A percentile compares a stretch with the other conserved stretches of the same genome.
Conservation (phyloP, 1,284 basidiomycete species). For the Malassezia equina region DNA sequence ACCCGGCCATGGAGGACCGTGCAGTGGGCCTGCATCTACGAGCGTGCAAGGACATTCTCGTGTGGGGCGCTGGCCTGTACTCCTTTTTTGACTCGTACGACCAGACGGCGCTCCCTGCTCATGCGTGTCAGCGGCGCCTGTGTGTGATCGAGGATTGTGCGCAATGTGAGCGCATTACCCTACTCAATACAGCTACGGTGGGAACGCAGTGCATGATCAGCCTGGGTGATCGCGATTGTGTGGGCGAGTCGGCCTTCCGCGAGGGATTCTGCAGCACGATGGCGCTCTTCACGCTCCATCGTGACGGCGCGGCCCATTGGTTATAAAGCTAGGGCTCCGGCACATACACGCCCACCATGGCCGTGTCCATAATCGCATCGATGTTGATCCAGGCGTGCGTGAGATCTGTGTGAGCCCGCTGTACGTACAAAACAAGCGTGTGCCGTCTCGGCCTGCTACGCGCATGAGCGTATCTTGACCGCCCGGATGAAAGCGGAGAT, state of each 20-base stretch:
- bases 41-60: slow-evolving; percentile 18
- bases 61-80: slow-evolving; percentile 32
- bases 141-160: slow-evolving; percentile 21
- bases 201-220: slow-evolving; percentile 27
- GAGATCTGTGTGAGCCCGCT: slow-evolving; percentile 22
- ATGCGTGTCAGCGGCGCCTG: slow-evolving; percentile 29
- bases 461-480: slow-evolving; percentile 88
- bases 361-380: slow-evolving; percentile 84
- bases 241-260: slow-evolving; percentile 19
- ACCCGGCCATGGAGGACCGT: slow-evolving; percentile 22
- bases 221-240: slow-evolving; percentile 18
- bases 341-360: slow-evolving; percentile 77
- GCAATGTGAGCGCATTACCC: slow-evolving; percentile 14
- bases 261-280: slow-evolving; percentile 34
- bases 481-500: slow-evolving; percentile 83
- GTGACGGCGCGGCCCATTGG: not conserved
- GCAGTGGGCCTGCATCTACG: slow-evolving; percentile 30
- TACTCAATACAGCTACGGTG: slow-evolving; percentile 30
- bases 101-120: slow-evolving; percentile 19
- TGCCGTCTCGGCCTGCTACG: slow-evolving; percentile 88
- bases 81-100: slow-evolving; percentile 36
- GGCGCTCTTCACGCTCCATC: slow-evolving; percentile 11
- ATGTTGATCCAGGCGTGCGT: slow-evolving; percentile 81
- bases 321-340: slow-evolving; percentile 34
- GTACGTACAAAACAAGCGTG: slow-evolving; percentile 73